phyloP scores from a whole-genome alignment of 2,329 filamentous ascomycete genomes.

The Colletotrichum limetticola region DNA sequence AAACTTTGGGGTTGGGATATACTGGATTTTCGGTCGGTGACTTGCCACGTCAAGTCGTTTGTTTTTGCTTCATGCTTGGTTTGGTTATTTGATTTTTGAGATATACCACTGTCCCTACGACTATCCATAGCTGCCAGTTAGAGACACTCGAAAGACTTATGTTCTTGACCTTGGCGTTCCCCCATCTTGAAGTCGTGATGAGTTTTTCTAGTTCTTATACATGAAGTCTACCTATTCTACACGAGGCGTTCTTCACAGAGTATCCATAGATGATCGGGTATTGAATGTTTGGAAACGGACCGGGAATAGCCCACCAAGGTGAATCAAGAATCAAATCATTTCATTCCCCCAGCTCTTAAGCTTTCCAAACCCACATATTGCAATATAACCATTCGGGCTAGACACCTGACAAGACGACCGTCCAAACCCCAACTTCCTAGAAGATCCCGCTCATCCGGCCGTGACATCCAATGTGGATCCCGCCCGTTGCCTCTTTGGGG shows the following conservation, averaged over 20 bases:
- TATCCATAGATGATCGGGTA: neutral
- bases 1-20: neutral
- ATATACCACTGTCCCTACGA: constrained; percentile 3
- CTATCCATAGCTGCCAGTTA: neutral
- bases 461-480: neutral
- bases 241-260: no score
- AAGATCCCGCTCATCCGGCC: constrained; percentile 31
- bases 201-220: neutral
- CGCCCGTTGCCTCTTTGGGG: constrained; percentile 29
- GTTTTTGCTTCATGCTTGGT: neutral
- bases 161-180: neutral
- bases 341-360: neutral
- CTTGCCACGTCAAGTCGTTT: neutral
- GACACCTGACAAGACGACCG: neutral
- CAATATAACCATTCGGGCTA: neutral
- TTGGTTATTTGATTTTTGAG: neutral
- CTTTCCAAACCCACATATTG: neutral
- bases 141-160: neutral
- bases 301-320: no score
- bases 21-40: neutral
- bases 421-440: no score
- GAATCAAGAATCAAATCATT: neutral
- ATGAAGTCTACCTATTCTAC: neutral
- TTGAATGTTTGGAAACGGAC: neutral
- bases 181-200: neutral